Evolutionary conservation across 331 rosid genomes (phyloP).

Genomic region (Stylosanthes scabra): DNA sequence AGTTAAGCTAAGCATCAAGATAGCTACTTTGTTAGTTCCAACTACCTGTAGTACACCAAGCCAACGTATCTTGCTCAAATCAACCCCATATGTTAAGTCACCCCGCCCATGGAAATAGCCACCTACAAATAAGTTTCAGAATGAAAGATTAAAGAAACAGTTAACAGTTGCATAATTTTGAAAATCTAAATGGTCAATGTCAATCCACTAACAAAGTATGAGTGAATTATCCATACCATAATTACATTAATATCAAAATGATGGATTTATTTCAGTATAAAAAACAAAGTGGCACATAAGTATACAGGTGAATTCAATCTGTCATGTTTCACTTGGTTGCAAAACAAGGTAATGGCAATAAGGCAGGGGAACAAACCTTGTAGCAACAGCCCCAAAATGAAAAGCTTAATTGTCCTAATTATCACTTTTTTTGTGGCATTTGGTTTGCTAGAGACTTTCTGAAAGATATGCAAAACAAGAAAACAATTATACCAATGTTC

Average conservation of each 20-base stretch:
- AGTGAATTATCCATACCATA: constrained; percentile 15
- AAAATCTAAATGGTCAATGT: constrained; percentile 3
- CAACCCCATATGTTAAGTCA: constrained; percentile 79
- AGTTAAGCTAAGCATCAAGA: constrained; percentile 21
- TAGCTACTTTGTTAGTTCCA: constrained; percentile 19
- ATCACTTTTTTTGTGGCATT: constrained; percentile 64
- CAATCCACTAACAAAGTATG: background rate
- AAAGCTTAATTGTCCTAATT: constrained; percentile 65
- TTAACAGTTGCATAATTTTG: constrained; percentile 1
- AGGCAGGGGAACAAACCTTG: constrained; percentile 56
- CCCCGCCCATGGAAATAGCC: constrained; percentile 81
- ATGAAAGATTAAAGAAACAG: constrained; percentile 33
- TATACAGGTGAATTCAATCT: constrained; percentile 13
- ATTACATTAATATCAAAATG: constrained; percentile 13
- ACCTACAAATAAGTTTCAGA: constrained; percentile 58
- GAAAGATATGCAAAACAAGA: constrained; percentile 38
- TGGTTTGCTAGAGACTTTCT: constrained; percentile 68
- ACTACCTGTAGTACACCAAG: constrained; percentile 79
- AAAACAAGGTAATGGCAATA: constrained; percentile 14
- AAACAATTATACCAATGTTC: constrained; percentile 18
- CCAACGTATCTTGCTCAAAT: constrained; percentile 72
- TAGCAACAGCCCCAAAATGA: constrained; percentile 68
- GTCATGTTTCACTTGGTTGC: constrained; percentile 25
- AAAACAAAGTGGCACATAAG: constrained; percentile 18
- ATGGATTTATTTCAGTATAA: constrained; percentile 16